A percentile compares a stretch with the other conserved stretches of the same genome.
phyloP scores from a whole-genome alignment of 192 early-diverging fungal genomes.

The Backusella circina region DNA sequence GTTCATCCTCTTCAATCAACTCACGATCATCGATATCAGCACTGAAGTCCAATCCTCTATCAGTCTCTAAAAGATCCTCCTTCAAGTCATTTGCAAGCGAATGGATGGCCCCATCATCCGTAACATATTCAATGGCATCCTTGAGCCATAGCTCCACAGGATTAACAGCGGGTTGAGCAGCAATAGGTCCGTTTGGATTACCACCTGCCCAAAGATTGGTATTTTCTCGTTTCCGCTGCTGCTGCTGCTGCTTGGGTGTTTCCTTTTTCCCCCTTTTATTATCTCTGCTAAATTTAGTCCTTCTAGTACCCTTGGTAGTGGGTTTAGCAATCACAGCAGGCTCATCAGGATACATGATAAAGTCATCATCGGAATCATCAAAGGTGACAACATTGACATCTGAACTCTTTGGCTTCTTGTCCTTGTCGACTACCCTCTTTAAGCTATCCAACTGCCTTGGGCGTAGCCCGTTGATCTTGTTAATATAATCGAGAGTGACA shows the following conservation, averaged over 20 bases:
- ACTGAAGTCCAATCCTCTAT: conserved; percentile 33
- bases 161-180: not conserved
- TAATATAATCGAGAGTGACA: conserved; percentile 33
- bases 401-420: not conserved
- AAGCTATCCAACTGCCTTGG: conserved; percentile 38
- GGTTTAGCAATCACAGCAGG: not conserved
- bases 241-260: not conserved
- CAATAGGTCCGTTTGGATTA: conserved; percentile 2
- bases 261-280: not conserved
- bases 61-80: conserved; percentile 25
- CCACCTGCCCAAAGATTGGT: not conserved
- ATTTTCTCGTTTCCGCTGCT: not conserved
- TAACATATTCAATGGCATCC: conserved; percentile 23
- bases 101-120: not conserved
- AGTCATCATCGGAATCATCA: conserved; percentile 30
- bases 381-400: not conserved
- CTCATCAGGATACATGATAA: conserved; percentile 14
- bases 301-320: not conserved
- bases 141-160: conserved; percentile 32
- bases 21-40: conserved; percentile 41
- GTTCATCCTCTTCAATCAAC: conserved; percentile 47
- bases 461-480: conserved; percentile 22
- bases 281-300: not conserved
- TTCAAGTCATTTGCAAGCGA: conserved; percentile 7
- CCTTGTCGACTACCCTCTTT: conserved; percentile 30